Evolutionary conservation across 2,329 filamentous ascomycete species (phyloP), one percentile per base, ranked within the genome.

Genomic region (Setomelanomma holmii): DNA sequence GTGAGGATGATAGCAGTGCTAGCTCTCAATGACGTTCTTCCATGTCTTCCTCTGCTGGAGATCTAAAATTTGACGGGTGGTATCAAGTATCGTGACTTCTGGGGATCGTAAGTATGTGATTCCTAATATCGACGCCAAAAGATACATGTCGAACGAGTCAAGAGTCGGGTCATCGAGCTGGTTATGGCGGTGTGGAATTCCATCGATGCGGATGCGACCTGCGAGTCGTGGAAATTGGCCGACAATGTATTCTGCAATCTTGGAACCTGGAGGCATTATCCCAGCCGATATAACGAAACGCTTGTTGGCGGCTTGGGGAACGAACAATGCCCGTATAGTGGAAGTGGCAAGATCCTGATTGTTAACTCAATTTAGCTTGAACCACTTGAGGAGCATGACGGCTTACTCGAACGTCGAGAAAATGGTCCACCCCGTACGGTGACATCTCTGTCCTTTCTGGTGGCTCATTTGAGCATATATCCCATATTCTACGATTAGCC

Each of bases 321-420:
- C 51, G 20, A 66, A 60, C 1, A 56, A 56, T 17, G 67, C 63
- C 43, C 65, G 60, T 17, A 71, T 55, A 45, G 46, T 55, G 19
- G 67, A 67, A 42, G 58, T 49, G 4, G 66, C 67, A 35, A 71
- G 55, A 39, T 70, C 68, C 68, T 71, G 27, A 12, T 8, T 11
- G 42, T 21, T 34, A n/a, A 21, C 40, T 66, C 51, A 66, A 64
- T 33, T 38, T 27, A 43, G 41, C 14, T 30, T 2, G 2, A 33
- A 40, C 49, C 22, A 12, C 39, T 6, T 34, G 21, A 45, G 17
- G 17, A 14, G 7, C 14, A 36, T 22, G 39, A 21, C 34, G 30
- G 66, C 68, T 60, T 51, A 71, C 68, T 52, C 68, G 58, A n/a
- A 68, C 66, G 49, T 71, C 68, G 10, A 53, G 49, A 39, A 60